Conservation (phyloP, 2,329 filamentous ascomycete species). For the Cadophora malorum region DNA sequence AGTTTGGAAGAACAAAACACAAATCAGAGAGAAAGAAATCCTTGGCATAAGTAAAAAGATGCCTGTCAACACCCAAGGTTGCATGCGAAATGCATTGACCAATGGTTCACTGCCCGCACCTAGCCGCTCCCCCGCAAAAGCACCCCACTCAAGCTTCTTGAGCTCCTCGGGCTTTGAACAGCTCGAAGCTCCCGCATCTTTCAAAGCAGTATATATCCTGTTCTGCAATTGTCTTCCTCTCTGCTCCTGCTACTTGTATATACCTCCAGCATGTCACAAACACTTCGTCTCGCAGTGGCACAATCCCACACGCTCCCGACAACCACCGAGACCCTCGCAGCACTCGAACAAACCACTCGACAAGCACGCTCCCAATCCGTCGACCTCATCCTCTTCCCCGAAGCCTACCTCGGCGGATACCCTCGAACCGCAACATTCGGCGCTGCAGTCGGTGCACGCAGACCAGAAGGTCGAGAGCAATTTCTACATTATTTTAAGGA, state of each 20-base stretch:
- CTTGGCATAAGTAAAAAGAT: background rate
- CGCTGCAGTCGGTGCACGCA: slow-evolving; percentile 72
- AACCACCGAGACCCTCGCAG: slow-evolving; percentile 62
- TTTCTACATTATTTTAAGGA: slow-evolving; percentile 80
- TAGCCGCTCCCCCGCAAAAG: background rate
- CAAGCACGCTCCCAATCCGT: slow-evolving; percentile 62
- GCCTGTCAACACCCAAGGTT: too few species aligned
- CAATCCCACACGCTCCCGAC: slow-evolving; percentile 56
- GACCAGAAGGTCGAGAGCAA: slow-evolving; percentile 75
- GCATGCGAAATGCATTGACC: background rate
- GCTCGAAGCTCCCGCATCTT: background rate
- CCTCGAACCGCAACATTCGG: slow-evolving; percentile 84
- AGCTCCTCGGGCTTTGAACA: slow-evolving; percentile 5
- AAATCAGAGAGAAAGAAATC: too few species aligned
- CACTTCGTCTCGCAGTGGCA: slow-evolving; percentile 52
- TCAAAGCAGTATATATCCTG: slow-evolving; percentile 1
- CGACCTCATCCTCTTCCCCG: slow-evolving; percentile 84
- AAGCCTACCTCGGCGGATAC: slow-evolving; percentile 92
- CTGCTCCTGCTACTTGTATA: background rate
- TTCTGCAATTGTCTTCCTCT: too few species aligned
- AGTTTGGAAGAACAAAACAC: too few species aligned
- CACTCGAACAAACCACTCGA: slow-evolving; percentile 67
- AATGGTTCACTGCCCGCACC: background rate
- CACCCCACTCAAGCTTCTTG: slow-evolving; percentile 1
- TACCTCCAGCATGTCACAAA: slow-evolving; percentile 32